Evolutionary conservation across 176 grass and related monocot species (phyloP), one percentile per base, ranked within the genome.

Genomic region (Eleusine coracana): DNA sequence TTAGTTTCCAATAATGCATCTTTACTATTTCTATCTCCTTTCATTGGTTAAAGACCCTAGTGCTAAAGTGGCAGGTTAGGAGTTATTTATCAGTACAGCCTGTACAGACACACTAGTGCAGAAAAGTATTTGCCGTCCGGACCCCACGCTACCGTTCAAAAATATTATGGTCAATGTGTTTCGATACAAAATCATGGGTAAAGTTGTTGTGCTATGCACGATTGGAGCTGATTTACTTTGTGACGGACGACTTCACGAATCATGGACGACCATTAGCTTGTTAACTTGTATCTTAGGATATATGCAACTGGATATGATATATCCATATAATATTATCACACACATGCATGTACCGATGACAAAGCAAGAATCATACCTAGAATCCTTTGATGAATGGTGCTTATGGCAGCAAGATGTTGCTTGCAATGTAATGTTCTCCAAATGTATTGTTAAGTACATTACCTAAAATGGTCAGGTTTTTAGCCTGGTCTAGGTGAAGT

Each of bases 121-220:
- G 31, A 45, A 12, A 66, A 44, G 25, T 13, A 56, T 74, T 29
- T 38, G 76, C 84, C 23, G 68, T 37, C 76, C 76, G 55, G 54
- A 72, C 36, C 31, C 58, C 25, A 50, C 21, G 17, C 78, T 28
- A 38, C 10, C 25, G 20, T 66, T 46, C 6, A 39, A 65, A 74
- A 66, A 27, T 50, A 44, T 66, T 80, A 18, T 66, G 45, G 76
- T 74, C 76, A 80, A 66, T 58, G 77, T 25, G 69, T 66, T 80
- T 56, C 67, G 25, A 58, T 45, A 86, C 55, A 20, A 80, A 52
- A 80, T 37, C 17, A 81, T 63, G 18, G 73, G 61, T 27, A 68
- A 75, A 48, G 39, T 3, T 68, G 3, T 1, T 45, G 34, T 41
- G n/a, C 68, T 42, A 29, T 52, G 67, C 16, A 55, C 36, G 76